Evolutionary conservation across 176 grass and related monocot species (phyloP), one percentile per base, ranked within the genome.

Genomic region (Musa itinerans): DNA sequence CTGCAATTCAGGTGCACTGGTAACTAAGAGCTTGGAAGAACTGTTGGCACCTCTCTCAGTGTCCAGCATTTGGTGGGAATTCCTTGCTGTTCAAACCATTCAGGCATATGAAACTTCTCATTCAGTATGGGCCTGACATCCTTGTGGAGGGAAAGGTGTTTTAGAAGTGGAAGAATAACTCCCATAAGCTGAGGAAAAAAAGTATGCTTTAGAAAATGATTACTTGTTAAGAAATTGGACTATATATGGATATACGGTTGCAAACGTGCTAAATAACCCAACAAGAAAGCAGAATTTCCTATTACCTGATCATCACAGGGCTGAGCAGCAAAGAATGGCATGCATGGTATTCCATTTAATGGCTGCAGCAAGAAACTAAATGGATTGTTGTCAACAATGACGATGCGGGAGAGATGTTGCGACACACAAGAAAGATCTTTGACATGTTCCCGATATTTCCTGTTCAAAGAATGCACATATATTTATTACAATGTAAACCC

Each of bases 361-460:
- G 96, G 91, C 76, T 99, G 96, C 78, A 95, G 79, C 70, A 99
- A 87, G 86, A 99, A 99, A 76, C 91, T 95, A 82, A 99, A 99
- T 3, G 96, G 96, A 53, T 99, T 95, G 76, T 99, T 99, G 76
- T 99, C 96, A 9, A 99, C 96, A 74, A 99, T 78, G 53, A 95
- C 91, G 11, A 78, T 86, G 76, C 90, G 86, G 53, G 81, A 81
- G 76, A 95, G 88, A 68, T 95, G 83, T 77, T 92, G 89, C 34
- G 86, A 84, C 74, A 99, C 23, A 25, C 86, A 86, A 79, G 96
- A 86, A 84, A 99, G 86, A 88, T 99, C 96, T 89, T 99, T 99
- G 59, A 99, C 96, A 81, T 99, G 90, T 79, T 99, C 96, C 65
- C 96, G 83, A 52, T 88, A 89, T 78, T 99, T 86, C 83, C 96